These are phyloP conservation scores for Calonectria leucothoes DNA, from an alignment of 2,329 filamentous ascomycete species.

Conservation along the genomic window DNA sequence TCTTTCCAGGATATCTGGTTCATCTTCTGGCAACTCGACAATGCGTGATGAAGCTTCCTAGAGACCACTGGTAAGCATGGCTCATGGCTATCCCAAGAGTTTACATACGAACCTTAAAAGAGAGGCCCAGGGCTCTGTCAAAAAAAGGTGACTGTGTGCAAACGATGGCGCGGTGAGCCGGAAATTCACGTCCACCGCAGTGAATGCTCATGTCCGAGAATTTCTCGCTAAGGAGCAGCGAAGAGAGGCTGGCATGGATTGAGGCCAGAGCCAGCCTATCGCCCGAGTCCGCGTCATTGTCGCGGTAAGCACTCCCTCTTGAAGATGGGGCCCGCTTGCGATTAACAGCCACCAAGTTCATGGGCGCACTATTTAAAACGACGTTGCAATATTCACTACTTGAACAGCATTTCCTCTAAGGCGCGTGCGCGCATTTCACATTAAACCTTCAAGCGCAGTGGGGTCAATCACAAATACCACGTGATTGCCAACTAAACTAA, in stretches of 20 bases:
- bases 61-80: background rate
- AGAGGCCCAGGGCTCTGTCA: slow-evolving; percentile 37
- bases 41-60: slow-evolving; percentile 30
- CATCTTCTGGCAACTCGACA: slow-evolving; percentile 45
- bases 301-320: background rate
- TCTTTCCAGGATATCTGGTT: slow-evolving; percentile 37
- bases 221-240: slow-evolving; percentile 24
- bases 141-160: slow-evolving; percentile 50
- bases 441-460: too few relatives aligned
- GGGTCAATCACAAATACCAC: too few relatives aligned
- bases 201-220: slow-evolving; percentile 48
- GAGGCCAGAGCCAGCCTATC: background rate
- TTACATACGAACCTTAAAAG: slow-evolving; percentile 41
- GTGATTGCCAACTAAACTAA: too few relatives aligned
- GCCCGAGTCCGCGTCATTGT: background rate
- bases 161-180: slow-evolving; percentile 48
- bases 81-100: background rate
- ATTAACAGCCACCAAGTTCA: background rate
- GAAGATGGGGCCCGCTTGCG: background rate
- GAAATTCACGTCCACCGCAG: slow-evolving; percentile 45
- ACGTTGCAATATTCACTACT: too few relatives aligned
- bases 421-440: too few relatives aligned
- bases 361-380: background rate
- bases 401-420: too few relatives aligned
- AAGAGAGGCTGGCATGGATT: background rate